Evolutionary conservation across 306 rosid genomes (phyloP).

Genomic region (barrel medic (Medicago truncatula)): DNA sequence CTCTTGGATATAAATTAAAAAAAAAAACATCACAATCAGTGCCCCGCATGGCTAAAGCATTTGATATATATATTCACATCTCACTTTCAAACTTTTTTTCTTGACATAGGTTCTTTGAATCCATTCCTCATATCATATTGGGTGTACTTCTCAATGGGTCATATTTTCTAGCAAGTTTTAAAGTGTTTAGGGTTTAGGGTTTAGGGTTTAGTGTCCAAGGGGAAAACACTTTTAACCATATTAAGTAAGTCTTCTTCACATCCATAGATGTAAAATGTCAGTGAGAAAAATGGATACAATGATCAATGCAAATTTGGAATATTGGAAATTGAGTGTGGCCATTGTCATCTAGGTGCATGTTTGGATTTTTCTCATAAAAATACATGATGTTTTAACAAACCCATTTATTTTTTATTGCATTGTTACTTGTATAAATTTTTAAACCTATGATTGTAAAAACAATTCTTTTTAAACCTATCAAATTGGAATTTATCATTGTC

Average conservation of each 20-base stretch:
- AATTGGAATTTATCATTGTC: not conserved
- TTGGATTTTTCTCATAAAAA: not conserved
- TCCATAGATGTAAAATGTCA: not conserved
- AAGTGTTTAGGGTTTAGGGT: no score
- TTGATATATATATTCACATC: slow-evolving; percentile 40
- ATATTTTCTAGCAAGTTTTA: slow-evolving; percentile 1
- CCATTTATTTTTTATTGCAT: no score
- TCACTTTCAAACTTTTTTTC: slow-evolving; percentile 29
- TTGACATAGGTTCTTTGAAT: slow-evolving; percentile 47
- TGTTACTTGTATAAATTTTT: no score
- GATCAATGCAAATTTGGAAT: slow-evolving; percentile 1
- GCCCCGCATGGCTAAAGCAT: slow-evolving; percentile 42
- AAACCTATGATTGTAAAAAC: no score
- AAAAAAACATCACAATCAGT: slow-evolving; percentile 21
- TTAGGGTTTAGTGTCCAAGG: no score
- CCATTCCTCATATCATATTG: slow-evolving; percentile 13
- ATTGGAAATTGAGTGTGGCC: slow-evolving; percentile 23
- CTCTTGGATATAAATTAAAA: not conserved
- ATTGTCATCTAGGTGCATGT: not conserved
- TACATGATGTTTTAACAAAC: no score
- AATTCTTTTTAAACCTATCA: not conserved
- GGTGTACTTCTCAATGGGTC: not conserved
- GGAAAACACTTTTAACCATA: slow-evolving; percentile 39
- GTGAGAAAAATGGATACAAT: slow-evolving; percentile 3
- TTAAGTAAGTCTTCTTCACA: not conserved